Percentiles rank a stretch among this genome's conserved stretches.
Conservation (phyloP, 371 early-diverging fungal species). For the Basidiobolus meristosporus region DNA sequence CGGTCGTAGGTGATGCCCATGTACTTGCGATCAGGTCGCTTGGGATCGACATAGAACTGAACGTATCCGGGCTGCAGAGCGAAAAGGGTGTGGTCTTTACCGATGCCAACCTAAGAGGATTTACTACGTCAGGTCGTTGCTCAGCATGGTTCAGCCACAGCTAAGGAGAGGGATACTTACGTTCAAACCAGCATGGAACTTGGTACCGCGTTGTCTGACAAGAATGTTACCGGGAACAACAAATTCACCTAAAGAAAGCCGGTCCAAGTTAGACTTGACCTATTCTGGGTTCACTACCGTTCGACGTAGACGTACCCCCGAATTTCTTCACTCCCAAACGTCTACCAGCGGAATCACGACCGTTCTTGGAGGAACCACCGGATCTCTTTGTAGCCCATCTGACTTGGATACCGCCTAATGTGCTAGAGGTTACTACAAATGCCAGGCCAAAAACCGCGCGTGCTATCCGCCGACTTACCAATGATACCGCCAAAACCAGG, state of each 20-base stretch:
- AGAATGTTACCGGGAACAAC: conserved; percentile 82
- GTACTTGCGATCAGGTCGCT: conserved; percentile 43
- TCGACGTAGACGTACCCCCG: too few species aligned
- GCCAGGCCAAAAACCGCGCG: too few species aligned
- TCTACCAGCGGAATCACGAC: conserved; percentile 85
- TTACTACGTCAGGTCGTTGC: background rate
- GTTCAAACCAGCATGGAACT: conserved; percentile 77
- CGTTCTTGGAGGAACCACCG: conserved; percentile 83
- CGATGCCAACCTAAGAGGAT: conserved; percentile 48
- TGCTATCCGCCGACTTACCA: too few species aligned
- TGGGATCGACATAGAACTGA: conserved; percentile 57
- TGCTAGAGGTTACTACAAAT: too few species aligned
- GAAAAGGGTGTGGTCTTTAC: conserved; percentile 81
- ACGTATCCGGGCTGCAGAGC: conserved; percentile 74
- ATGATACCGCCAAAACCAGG: too few species aligned
- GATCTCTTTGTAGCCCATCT: conserved; percentile 85
- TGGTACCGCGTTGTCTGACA: conserved; percentile 81
- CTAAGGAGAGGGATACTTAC: conserved; percentile 15
- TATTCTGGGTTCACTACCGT: background rate
- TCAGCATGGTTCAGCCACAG: background rate
- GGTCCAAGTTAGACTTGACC: background rate
- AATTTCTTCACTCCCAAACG: conserved; percentile 84
- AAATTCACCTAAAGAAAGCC: conserved; percentile 24
- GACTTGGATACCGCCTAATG: conserved; percentile 25
- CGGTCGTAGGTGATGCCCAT: conserved; percentile 58